Evolutionary conservation across 2,329 filamentous ascomycete genomes (phyloP).

Genomic region (Penicillium aurantiogriseum): DNA sequence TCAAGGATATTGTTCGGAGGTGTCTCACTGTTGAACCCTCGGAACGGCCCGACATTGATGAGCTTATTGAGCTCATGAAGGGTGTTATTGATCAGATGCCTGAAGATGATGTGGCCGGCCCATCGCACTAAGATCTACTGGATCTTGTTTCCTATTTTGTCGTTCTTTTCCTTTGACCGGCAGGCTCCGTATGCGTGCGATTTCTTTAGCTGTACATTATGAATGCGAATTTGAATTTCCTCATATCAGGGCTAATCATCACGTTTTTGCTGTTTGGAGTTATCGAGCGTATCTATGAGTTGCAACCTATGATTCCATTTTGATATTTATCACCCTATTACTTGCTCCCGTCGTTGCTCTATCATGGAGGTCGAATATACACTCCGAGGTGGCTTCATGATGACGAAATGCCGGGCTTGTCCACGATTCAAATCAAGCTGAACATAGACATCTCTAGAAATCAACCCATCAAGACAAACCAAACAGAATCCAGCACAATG

Average conservation of each 20-base stretch:
- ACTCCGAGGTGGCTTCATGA: conserved; percentile 13
- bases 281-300: background rate
- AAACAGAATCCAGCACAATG: conserved; percentile 9
- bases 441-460: background rate
- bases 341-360: background rate
- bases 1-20: conserved; percentile 81
- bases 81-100: conserved; percentile 66
- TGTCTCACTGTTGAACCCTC: conserved; percentile 84
- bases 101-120: conserved; percentile 47
- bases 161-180: conserved; percentile 6
- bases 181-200: conserved; percentile 7
- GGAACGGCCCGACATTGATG: conserved; percentile 82
- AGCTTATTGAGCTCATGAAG: conserved; percentile 78
- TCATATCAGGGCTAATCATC: background rate
- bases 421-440: background rate
- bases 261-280: background rate
- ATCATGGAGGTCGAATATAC: background rate
- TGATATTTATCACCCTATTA: background rate
- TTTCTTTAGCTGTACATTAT: conserved; percentile 11
- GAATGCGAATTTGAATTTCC: background rate
- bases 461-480: background rate
- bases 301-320: background rate
- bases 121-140: conserved; percentile 20
- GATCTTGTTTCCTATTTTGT: background rate
- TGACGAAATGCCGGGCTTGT: conserved; percentile 16